phyloP scores from a whole-genome alignment of 208 protist species.

The Lotmaria passim region DNA sequence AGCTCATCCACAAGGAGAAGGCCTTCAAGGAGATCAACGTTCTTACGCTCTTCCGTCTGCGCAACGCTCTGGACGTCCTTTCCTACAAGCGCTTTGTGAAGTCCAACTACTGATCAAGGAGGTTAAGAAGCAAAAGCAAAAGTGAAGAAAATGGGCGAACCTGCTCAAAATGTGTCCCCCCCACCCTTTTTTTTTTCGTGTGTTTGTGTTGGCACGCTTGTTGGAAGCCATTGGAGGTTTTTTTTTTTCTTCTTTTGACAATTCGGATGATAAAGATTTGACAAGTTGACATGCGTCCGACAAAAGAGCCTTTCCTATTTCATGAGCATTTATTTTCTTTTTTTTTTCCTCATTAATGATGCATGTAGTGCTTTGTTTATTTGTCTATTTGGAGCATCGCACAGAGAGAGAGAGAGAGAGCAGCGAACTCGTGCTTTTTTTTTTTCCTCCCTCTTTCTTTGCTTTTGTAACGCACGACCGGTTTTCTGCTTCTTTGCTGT shows the following conservation, averaged over 20 bases:
- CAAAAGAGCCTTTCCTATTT: too few relatives aligned
- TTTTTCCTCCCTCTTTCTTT: constrained; percentile 3
- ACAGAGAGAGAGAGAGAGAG: too few relatives aligned
- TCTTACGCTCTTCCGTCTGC: constrained; percentile 78
- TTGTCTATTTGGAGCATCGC: too few relatives aligned
- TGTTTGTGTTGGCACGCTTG: too few relatives aligned
- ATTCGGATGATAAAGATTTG: too few relatives aligned
- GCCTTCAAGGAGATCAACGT: constrained; percentile 64
- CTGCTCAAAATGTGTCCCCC: too few relatives aligned
- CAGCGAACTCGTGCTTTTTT: neutral
- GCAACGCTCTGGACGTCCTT: constrained; percentile 45
- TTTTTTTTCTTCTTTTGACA: too few relatives aligned
- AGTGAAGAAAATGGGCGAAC: neutral
- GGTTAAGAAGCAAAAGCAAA: neutral
- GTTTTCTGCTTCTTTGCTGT: neutral
- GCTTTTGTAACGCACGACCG: neutral
- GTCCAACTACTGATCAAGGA: constrained; percentile 25
- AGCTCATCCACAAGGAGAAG: constrained; percentile 60
- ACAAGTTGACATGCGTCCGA: too few relatives aligned
- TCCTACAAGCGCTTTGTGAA: constrained; percentile 32
- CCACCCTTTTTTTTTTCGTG: neutral
- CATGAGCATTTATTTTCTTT: too few relatives aligned
- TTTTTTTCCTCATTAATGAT: too few relatives aligned
- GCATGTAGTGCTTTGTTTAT: too few relatives aligned
- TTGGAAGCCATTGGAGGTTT: too few relatives aligned